Conservation (phyloP, 495 filamentous ascomycete genomes). For the Trichocladium antarcticum region DNA sequence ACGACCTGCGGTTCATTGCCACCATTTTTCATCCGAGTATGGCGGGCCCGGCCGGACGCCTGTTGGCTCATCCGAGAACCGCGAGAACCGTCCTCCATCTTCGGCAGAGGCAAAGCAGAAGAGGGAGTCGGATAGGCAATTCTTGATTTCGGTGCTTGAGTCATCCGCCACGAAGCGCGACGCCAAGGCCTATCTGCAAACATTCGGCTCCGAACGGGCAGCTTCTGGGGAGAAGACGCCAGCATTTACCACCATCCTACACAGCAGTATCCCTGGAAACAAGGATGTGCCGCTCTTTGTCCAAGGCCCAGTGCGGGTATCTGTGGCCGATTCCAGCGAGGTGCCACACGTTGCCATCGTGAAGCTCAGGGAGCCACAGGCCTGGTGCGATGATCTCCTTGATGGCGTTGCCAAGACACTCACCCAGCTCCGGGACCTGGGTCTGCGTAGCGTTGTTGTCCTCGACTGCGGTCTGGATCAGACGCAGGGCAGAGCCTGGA, state of each 20-base stretch:
- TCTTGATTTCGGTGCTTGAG: slow-evolving; percentile 69
- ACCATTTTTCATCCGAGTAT: slow-evolving; percentile 13
- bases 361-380: slow-evolving; percentile 65
- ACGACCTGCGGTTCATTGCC: background rate
- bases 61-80: background rate
- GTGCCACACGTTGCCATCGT: slow-evolving; percentile 74
- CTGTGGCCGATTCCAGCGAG: slow-evolving; percentile 28
- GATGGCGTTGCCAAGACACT: slow-evolving; percentile 73
- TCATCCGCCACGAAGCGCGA: slow-evolving; percentile 84
- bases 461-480: slow-evolving; percentile 50
- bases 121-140: slow-evolving; percentile 48
- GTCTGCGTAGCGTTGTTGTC: slow-evolving; percentile 70
- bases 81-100: slow-evolving; percentile 23
- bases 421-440: slow-evolving; percentile 67
- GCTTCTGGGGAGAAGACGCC: background rate
- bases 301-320: slow-evolving; percentile 22
- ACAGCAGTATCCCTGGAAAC: slow-evolving; percentile 30
- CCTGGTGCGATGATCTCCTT: slow-evolving; percentile 53
- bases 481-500: slow-evolving; percentile 6
- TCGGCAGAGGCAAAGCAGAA: slow-evolving; percentile 34
- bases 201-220: slow-evolving; percentile 45
- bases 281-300: slow-evolving; percentile 28
- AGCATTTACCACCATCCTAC: slow-evolving; percentile 16
- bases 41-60: background rate
- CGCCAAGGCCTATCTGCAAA: slow-evolving; percentile 75